Percentiles rank a stretch among this genome's conserved stretches.
phyloP scores from a whole-genome alignment of 768 basidiomycete species.

The Suillus ampliporus region DNA sequence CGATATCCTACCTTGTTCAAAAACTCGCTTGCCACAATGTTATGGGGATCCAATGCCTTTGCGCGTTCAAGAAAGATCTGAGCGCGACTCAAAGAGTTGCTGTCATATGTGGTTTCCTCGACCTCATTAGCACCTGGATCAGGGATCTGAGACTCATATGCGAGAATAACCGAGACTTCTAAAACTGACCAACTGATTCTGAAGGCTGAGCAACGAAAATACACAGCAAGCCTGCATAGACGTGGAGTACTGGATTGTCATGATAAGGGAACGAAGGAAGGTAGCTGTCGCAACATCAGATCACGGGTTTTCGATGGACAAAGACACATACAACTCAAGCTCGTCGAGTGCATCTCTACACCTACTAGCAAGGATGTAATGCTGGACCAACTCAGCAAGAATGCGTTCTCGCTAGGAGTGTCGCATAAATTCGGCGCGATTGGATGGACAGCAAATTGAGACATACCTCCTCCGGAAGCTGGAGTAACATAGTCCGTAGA shows the following conservation, averaged over 20 bases:
- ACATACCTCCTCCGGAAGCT: constrained; percentile 67
- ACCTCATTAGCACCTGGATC: not conserved
- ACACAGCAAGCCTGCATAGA: constrained; percentile 80
- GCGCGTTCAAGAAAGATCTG: constrained; percentile 71
- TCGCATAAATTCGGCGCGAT: constrained; percentile 4
- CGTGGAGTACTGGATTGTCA: constrained; percentile 78
- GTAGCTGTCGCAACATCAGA: constrained; percentile 55
- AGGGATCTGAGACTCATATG: not conserved
- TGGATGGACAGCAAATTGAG: constrained; percentile 8
- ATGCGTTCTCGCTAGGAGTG: constrained; percentile 68
- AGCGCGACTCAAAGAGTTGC: constrained; percentile 51
- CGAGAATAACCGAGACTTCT: constrained; percentile 4
- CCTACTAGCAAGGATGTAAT: constrained; percentile 61
- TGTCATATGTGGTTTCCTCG: constrained; percentile 29
- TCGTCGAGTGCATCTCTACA: constrained; percentile 82
- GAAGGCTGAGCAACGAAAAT: constrained; percentile 63
- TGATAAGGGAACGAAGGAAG: constrained; percentile 88
- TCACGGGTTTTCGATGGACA: constrained; percentile 7
- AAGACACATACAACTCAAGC: constrained; percentile 71
- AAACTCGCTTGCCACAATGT: constrained; percentile 57
- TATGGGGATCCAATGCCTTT: constrained; percentile 60
- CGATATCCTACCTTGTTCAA: constrained; percentile 53
- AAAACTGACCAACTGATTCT: constrained; percentile 7
- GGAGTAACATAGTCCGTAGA: constrained; percentile 74
- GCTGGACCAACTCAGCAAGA: constrained; percentile 75